Conservation (phyloP, 2,329 filamentous ascomycete species). For the Alternaria sp. region DNA sequence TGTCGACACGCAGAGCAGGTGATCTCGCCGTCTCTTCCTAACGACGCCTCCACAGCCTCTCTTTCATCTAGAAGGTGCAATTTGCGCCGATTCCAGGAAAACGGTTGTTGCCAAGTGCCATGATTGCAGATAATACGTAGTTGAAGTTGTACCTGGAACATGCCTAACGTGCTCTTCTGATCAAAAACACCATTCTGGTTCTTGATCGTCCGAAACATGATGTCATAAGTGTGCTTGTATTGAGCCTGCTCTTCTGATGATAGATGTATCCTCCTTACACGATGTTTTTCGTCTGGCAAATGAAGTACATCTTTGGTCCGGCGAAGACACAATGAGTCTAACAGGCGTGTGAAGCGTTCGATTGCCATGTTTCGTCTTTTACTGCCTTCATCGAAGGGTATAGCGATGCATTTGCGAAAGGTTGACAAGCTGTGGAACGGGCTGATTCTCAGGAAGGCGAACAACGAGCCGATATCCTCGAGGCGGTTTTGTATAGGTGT, state of each 20-base stretch:
- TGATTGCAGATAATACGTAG: slow-evolving; percentile 62
- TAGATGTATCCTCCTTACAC: slow-evolving; percentile 43
- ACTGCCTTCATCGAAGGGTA: slow-evolving; percentile 49
- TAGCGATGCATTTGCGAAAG: slow-evolving; percentile 58
- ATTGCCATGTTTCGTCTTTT: slow-evolving; percentile 32
- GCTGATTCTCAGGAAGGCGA: slow-evolving; percentile 58
- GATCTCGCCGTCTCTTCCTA: slow-evolving; percentile 37
- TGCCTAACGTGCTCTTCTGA: slow-evolving; percentile 52
- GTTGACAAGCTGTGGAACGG: slow-evolving; percentile 54
- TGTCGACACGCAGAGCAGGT: slow-evolving; percentile 45
- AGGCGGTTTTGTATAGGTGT: slow-evolving; percentile 63
- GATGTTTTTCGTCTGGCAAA: slow-evolving; percentile 45
- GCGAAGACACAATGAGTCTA: slow-evolving; percentile 54
- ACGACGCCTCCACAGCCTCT: slow-evolving; percentile 42
- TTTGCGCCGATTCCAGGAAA: slow-evolving; percentile 54
- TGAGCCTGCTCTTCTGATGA: slow-evolving; percentile 42
- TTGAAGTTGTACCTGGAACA: slow-evolving; percentile 59
- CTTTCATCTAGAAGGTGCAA: slow-evolving; percentile 47
- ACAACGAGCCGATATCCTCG: slow-evolving; percentile 62
- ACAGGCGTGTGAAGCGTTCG: slow-evolving; percentile 37
- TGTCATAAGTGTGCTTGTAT: slow-evolving; percentile 42
- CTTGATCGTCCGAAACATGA: slow-evolving; percentile 52
- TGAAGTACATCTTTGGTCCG: slow-evolving; percentile 54
- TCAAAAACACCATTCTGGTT: slow-evolving; percentile 51
- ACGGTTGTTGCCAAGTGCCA: slow-evolving; percentile 58